A percentile compares a stretch with the other conserved stretches of the same genome.
phyloP scores from a whole-genome alignment of 1,139 yeast genomes.

The Taphrina confusa region DNA sequence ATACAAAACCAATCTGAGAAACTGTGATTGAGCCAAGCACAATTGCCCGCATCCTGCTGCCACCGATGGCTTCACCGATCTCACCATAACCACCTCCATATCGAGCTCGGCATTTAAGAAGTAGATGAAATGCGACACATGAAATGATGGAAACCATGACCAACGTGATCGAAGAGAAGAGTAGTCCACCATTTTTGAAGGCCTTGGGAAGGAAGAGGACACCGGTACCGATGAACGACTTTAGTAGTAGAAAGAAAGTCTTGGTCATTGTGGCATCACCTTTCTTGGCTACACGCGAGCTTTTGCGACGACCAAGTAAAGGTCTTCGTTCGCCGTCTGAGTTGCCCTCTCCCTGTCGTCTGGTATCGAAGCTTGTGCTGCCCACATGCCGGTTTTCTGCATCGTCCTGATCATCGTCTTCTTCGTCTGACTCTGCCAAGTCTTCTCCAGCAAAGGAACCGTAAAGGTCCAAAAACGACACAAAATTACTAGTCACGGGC shows the following conservation, averaged over 20 bases:
- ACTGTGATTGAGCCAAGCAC: conserved; percentile 76
- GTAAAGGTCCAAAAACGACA: conserved; percentile 81
- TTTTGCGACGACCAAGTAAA: conserved; percentile 24
- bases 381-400: conserved; percentile 41
- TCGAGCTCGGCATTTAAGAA: conserved; percentile 62
- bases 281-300: conserved; percentile 33
- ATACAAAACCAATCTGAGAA: conserved; percentile 91
- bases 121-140: conserved; percentile 77
- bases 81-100: conserved; percentile 84
- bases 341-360: conserved; percentile 9
- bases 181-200: conserved; percentile 71
- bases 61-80: conserved; percentile 73
- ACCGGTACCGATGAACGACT: conserved; percentile 97
- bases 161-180: conserved; percentile 66
- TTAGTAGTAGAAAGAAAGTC: conserved; percentile 70
- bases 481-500: conserved; percentile 70
- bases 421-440: conserved; percentile 64
- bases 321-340: conserved; percentile 35
- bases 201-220: conserved; percentile 89
- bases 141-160: conserved; percentile 72
- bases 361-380: conserved; percentile 17
- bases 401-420: conserved; percentile 43
- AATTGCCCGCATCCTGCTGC: conserved; percentile 64
- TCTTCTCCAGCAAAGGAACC: conserved; percentile 98
- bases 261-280: conserved; percentile 60